Evolutionary conservation across 768 basidiomycete genomes (phyloP).

Genomic region (Podaxis sp.): DNA sequence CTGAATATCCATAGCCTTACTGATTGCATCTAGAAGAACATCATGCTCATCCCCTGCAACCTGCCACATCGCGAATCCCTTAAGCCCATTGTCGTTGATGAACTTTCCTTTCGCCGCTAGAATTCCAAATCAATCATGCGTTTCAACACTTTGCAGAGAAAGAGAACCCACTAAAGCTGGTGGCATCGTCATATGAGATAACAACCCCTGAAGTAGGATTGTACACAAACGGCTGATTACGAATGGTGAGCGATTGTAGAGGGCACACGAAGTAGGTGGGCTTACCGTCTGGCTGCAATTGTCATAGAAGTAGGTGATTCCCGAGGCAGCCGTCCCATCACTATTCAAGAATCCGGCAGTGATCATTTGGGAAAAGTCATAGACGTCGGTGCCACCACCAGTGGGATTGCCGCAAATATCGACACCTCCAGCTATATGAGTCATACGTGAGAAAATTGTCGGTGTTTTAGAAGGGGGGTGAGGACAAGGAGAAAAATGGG

Average conservation of each 20-base stretch:
- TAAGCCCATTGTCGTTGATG: constrained; percentile 51
- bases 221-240: constrained; percentile 64
- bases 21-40: constrained; percentile 58
- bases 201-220: constrained; percentile 49
- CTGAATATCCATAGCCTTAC: constrained; percentile 36
- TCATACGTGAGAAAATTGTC: not conserved
- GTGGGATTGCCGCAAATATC: constrained; percentile 51
- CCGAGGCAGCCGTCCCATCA: constrained; percentile 43
- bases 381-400: constrained; percentile 43
- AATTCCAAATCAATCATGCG: constrained; percentile 3
- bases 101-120: constrained; percentile 57
- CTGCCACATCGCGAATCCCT: constrained; percentile 71
- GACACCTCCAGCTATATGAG: constrained; percentile 4
- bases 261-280: not conserved
- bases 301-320: constrained; percentile 60
- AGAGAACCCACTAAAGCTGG: constrained; percentile 47
- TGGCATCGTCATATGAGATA: constrained; percentile 68
- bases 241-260: not conserved
- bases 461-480: not conserved
- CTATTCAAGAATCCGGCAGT: constrained; percentile 49
- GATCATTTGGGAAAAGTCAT: constrained; percentile 64
- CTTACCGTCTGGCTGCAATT: constrained; percentile 73
- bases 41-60: constrained; percentile 59
- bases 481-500: not conserved
- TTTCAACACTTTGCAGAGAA: not conserved